Percentiles rank a stretch among this genome's conserved stretches.
These are phyloP conservation scores for Epichloe uncinata DNA, from an alignment of 2,329 filamentous ascomycete species.

Conservation along the genomic window DNA sequence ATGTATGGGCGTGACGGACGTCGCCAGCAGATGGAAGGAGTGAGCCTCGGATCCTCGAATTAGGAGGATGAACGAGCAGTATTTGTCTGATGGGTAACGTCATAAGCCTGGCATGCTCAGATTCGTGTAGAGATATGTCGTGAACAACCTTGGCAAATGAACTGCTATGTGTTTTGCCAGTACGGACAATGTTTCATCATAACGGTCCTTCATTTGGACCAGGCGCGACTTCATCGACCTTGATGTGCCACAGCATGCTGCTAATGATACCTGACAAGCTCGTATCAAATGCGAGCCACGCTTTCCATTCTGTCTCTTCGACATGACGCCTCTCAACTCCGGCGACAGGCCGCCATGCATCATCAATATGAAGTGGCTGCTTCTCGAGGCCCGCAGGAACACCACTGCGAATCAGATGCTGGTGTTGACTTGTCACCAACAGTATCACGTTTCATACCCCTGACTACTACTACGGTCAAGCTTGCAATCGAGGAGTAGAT, in stretches of 20 bases:
- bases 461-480: background rate
- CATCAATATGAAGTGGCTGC: too few relatives aligned
- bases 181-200: too few relatives aligned
- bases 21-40: too few relatives aligned
- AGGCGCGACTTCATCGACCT: background rate
- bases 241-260: background rate
- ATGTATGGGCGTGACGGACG: too few relatives aligned
- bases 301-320: background rate
- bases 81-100: too few relatives aligned
- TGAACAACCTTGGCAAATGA: too few relatives aligned
- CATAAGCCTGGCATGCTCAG: too few relatives aligned
- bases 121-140: too few relatives aligned
- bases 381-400: background rate
- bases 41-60: too few relatives aligned
- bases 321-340: background rate
- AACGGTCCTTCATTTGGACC: too few relatives aligned
- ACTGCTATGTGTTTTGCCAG: too few relatives aligned
- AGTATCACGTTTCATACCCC: background rate
- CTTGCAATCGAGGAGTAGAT: background rate
- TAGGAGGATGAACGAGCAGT: too few relatives aligned
- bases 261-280: background rate
- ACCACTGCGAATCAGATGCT: background rate
- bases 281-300: background rate
- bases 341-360: background rate
- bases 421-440: background rate